phyloP scores from a whole-genome alignment of 331 rosid species.

The Quercus tomentella region DNA sequence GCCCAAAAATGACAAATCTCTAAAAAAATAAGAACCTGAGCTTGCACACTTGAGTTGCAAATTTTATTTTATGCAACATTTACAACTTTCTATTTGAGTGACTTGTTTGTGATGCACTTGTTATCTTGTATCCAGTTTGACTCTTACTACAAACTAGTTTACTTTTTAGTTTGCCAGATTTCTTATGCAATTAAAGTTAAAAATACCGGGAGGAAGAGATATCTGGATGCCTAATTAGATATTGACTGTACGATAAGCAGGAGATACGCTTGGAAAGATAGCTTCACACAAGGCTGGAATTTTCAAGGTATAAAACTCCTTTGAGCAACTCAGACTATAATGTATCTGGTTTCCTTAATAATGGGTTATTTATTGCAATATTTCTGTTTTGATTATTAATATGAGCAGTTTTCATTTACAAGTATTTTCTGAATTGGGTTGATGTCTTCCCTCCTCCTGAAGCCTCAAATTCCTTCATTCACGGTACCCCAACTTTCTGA shows the following conservation, averaged over 20 bases:
- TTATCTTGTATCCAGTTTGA: constrained; percentile 2
- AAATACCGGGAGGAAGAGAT: not conserved
- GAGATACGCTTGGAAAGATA: constrained; percentile 56
- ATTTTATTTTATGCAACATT: not conserved
- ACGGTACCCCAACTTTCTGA: constrained; percentile 70
- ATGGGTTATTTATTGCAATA: constrained; percentile 15
- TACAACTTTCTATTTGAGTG: not conserved
- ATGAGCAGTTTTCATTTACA: constrained; percentile 26
- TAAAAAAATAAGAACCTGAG: too few species aligned
- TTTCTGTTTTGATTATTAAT: constrained; percentile 28
- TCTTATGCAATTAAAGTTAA: not conserved
- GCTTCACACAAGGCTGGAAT: constrained; percentile 81
- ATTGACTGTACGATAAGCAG: constrained; percentile 26
- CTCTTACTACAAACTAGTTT: constrained; percentile 3
- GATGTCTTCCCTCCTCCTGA: constrained; percentile 50
- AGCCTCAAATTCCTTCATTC: constrained; percentile 84
- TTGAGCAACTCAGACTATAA: constrained; percentile 14
- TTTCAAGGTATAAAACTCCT: constrained; percentile 52
- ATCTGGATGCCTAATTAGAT: constrained; percentile 7
- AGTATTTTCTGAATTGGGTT: constrained; percentile 44
- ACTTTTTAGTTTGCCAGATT: not conserved
- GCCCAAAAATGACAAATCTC: too few species aligned
- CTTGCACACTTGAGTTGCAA: too few species aligned
- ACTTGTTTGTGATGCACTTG: not conserved
- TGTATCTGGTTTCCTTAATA: constrained; percentile 18